Evolutionary conservation across 2,329 filamentous ascomycete genomes (phyloP).

Genomic region (Orbilia blumenaviensis): DNA sequence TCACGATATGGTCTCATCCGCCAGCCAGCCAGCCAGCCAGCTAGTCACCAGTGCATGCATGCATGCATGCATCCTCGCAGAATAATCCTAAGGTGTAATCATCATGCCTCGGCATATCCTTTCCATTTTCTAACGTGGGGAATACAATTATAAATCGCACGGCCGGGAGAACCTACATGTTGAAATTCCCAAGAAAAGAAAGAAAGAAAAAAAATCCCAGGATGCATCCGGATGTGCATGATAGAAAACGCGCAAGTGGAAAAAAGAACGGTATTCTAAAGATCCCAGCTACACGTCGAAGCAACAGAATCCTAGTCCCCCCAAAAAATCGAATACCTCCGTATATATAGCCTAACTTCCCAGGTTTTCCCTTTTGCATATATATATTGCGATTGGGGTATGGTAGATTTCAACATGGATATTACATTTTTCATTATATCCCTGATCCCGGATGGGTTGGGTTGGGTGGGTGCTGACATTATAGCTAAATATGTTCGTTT

Average conservation of each 20-base stretch:
- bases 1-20: background rate
- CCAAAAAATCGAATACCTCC: too few relatives aligned
- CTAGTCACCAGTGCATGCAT: too few relatives aligned
- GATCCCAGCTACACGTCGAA: background rate
- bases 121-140: background rate
- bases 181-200: background rate
- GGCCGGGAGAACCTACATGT: background rate
- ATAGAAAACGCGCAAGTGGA: background rate
- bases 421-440: too few relatives aligned
- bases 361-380: too few relatives aligned
- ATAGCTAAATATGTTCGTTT: constrained; percentile 17
- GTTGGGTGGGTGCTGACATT: too few relatives aligned
- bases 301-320: too few relatives aligned
- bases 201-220: too few relatives aligned
- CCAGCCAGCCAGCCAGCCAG: too few relatives aligned
- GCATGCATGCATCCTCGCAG: background rate
- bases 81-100: background rate
- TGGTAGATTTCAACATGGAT: background rate
- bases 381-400: too few relatives aligned
- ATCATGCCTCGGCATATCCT: background rate
- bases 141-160: constrained; percentile 5
- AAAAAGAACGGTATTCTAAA: too few relatives aligned
- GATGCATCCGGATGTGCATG: background rate
- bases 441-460: background rate
- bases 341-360: constrained; percentile 14